phyloP scores from a whole-genome alignment of 306 rosid genomes.

The Phaseolus lunatus region DNA sequence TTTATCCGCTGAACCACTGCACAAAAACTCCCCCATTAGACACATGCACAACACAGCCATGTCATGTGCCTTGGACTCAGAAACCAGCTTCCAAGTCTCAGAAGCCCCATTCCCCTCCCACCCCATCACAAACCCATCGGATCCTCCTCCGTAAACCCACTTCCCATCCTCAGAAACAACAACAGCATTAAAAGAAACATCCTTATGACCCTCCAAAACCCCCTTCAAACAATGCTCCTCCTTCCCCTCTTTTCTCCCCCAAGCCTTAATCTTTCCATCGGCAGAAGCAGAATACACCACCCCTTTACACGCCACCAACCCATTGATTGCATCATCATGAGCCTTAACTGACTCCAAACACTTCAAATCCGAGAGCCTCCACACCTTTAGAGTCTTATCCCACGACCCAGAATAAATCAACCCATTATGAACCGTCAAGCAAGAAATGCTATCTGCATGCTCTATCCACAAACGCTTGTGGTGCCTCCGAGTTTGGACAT shows the following conservation, averaged over 20 bases:
- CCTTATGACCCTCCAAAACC: slow-evolving; percentile 79
- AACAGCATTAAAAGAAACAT: slow-evolving; percentile 72
- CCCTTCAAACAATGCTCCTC: slow-evolving; percentile 64
- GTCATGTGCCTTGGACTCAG: slow-evolving; percentile 70
- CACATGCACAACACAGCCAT: slow-evolving; percentile 87
- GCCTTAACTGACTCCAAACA: slow-evolving; percentile 89
- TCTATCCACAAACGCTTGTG: slow-evolving; percentile 89
- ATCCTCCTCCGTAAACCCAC: slow-evolving; percentile 84
- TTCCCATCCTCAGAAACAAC: slow-evolving; percentile 79
- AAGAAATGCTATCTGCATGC: slow-evolving; percentile 90
- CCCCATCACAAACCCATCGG: slow-evolving; percentile 78
- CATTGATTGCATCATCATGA: slow-evolving; percentile 94
- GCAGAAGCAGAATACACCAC: slow-evolving; percentile 95
- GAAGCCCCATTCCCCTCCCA: slow-evolving; percentile 57
- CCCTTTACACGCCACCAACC: slow-evolving; percentile 69
- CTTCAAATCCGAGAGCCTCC: slow-evolving; percentile 86
- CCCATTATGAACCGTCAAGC: slow-evolving; percentile 68
- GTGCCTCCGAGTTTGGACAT: slow-evolving; percentile 84
- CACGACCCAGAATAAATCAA: slow-evolving; percentile 90
- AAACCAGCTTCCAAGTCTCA: slow-evolving; percentile 68
- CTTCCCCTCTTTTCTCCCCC: slow-evolving; percentile 63
- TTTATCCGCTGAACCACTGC: slow-evolving; percentile 92
- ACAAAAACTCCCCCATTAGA: slow-evolving; percentile 68
- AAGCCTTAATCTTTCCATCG: slow-evolving; percentile 90
- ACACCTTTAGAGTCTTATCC: slow-evolving; percentile 89